These are phyloP conservation scores for Letharia lupina DNA, from an alignment of 495 filamentous ascomycete genomes.

Conservation along the genomic window DNA sequence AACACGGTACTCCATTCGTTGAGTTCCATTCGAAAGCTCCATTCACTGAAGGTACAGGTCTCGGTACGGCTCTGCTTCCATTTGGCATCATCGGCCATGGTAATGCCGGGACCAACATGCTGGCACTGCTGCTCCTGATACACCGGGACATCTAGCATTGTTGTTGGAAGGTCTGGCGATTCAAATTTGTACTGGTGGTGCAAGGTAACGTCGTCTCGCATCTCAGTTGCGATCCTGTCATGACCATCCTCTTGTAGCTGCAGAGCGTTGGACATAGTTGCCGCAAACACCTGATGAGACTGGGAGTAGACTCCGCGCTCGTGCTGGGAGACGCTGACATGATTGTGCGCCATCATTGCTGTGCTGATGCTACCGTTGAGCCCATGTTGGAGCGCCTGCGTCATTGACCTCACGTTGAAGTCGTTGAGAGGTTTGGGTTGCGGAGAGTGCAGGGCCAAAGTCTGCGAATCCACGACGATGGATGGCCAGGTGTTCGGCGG, in stretches of 20 bases:
- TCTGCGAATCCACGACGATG: background rate
- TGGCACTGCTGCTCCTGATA: background rate
- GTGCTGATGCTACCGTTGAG: background rate
- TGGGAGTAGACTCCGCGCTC: background rate
- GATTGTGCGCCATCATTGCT: background rate
- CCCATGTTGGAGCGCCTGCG: background rate
- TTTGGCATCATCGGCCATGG: background rate
- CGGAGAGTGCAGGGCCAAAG: background rate
- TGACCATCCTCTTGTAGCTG: no score
- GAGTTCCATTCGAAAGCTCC: background rate
- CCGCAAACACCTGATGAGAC: background rate
- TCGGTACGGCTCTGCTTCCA: background rate
- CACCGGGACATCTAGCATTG: background rate
- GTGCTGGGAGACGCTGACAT: background rate
- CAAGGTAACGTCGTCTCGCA: background rate
- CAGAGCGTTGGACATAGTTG: background rate
- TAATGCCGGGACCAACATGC: background rate
- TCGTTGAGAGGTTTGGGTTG: background rate
- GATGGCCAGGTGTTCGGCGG: background rate
- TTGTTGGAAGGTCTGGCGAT: background rate
- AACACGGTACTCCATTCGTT: background rate
- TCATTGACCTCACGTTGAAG: background rate
- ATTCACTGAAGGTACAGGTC: background rate
- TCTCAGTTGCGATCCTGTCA: background rate
- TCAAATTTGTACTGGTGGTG: background rate